These are phyloP conservation scores for Lycium barbarum DNA, from an alignment of 257 asterid genomes.

Conservation along the genomic window DNA sequence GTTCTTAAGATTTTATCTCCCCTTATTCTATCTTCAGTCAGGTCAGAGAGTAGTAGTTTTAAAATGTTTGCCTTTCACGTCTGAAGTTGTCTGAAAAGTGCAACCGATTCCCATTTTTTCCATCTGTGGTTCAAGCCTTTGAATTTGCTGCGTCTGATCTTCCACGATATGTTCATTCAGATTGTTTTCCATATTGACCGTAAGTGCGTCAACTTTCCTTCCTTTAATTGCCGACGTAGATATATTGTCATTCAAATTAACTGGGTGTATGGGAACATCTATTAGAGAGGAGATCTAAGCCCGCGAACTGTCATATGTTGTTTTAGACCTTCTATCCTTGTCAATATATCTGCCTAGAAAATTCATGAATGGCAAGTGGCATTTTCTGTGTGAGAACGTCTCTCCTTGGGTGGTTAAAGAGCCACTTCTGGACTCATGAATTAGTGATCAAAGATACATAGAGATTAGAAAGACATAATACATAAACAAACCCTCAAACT, in stretches of 20 bases:
- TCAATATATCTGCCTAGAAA: conserved; percentile 1
- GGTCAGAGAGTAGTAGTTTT: neutral
- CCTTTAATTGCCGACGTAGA: neutral
- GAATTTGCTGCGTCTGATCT: neutral
- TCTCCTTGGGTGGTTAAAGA: neutral
- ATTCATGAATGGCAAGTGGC: neutral
- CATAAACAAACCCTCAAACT: too few relatives aligned
- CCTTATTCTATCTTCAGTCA: neutral
- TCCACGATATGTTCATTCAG: neutral
- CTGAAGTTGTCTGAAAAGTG: neutral
- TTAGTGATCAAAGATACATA: neutral
- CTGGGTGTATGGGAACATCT: neutral
- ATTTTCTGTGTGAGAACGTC: neutral
- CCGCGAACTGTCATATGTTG: neutral
- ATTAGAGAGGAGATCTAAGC: conserved; percentile 11
- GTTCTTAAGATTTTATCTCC: neutral
- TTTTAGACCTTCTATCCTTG: neutral
- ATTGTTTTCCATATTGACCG: neutral
- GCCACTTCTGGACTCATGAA: conserved; percentile 19
- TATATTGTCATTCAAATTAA: neutral
- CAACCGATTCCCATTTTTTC: neutral
- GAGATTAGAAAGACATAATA: neutral
- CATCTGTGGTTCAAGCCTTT: conserved; percentile 23
- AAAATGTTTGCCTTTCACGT: neutral
- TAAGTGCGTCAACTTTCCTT: neutral